These are phyloP conservation scores for Penicillium sp. DNA, from an alignment of 2,329 filamentous ascomycete genomes.

Conservation along the genomic window DNA sequence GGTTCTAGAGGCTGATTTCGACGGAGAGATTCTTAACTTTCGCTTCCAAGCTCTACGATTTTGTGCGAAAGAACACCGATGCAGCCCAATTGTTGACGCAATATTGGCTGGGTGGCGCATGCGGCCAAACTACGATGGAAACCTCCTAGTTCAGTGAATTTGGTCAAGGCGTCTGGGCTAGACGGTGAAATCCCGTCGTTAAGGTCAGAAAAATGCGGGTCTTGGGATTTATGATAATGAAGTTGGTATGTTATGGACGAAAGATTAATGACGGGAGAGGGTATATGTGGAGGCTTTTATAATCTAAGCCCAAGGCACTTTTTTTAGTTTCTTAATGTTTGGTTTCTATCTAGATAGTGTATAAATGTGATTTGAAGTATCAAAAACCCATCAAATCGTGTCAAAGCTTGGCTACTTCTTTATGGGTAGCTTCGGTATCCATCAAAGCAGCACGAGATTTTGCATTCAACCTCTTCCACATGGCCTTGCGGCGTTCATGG, in stretches of 20 bases:
- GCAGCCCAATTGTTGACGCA: neutral
- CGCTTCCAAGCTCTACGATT: neutral
- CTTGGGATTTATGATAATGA: too few species aligned
- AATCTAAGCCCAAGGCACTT: too few species aligned
- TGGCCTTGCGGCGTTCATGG: neutral
- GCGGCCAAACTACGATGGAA: neutral
- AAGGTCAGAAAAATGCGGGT: too few species aligned
- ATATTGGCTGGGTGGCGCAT: neutral
- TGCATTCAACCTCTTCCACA: neutral
- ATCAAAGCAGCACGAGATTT: neutral
- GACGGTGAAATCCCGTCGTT: too few species aligned
- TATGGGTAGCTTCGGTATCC: neutral
- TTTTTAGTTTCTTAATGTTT: too few species aligned
- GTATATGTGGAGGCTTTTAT: too few species aligned
- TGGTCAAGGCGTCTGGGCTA: too few species aligned
- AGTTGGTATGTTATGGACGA: too few species aligned
- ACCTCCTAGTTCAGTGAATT: neutral
- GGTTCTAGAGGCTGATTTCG: neutral
- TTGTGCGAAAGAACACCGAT: neutral
- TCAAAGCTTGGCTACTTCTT: neutral
- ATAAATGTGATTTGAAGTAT: too few species aligned
- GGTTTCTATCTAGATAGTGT: too few species aligned
- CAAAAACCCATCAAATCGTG: too few species aligned
- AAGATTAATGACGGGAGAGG: too few species aligned
- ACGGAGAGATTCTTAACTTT: neutral